phyloP scores from a whole-genome alignment of 163 green algal species.

The Chlamydomonas reinhardtii region DNA sequence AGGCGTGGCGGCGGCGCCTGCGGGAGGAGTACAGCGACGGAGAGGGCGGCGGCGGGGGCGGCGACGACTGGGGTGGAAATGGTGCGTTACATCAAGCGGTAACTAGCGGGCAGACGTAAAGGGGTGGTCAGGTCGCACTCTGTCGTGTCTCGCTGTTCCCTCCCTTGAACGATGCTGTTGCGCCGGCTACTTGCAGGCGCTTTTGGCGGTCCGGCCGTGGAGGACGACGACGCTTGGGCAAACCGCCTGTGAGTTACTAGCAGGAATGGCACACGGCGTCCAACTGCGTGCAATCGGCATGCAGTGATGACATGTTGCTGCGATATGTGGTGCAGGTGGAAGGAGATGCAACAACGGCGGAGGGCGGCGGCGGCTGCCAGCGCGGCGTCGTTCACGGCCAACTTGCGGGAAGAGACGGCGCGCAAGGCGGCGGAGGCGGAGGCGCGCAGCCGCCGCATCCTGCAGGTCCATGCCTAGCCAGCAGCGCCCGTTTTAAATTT shows the following conservation, averaged over 20 bases:
- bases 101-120: no score
- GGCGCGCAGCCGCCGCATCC: slow-evolving; percentile 30
- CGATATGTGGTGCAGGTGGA: slow-evolving; percentile 27
- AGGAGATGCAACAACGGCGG: slow-evolving; percentile 67
- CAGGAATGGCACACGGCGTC: no score
- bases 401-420: slow-evolving; percentile 13
- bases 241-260: slow-evolving; percentile 61
- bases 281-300: no score
- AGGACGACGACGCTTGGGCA: slow-evolving; percentile 75
- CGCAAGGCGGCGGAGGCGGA: slow-evolving; percentile 12
- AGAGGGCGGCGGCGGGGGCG: slow-evolving; percentile 34
- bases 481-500: no score
- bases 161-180: no score
- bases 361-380: background rate
- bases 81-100: background rate
- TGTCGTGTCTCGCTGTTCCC: no score
- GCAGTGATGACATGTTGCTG: no score
- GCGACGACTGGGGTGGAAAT: background rate
- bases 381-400: slow-evolving; percentile 2
- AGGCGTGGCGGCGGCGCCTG: slow-evolving; percentile 46
- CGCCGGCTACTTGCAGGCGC: no score
- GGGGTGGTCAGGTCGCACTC: no score
- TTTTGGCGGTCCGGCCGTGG: background rate
- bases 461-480: slow-evolving; percentile 11
- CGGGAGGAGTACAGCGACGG: slow-evolving; percentile 57